phyloP scores from a whole-genome alignment of 2,329 filamentous ascomycete genomes.

The Alternaria arborescens region DNA sequence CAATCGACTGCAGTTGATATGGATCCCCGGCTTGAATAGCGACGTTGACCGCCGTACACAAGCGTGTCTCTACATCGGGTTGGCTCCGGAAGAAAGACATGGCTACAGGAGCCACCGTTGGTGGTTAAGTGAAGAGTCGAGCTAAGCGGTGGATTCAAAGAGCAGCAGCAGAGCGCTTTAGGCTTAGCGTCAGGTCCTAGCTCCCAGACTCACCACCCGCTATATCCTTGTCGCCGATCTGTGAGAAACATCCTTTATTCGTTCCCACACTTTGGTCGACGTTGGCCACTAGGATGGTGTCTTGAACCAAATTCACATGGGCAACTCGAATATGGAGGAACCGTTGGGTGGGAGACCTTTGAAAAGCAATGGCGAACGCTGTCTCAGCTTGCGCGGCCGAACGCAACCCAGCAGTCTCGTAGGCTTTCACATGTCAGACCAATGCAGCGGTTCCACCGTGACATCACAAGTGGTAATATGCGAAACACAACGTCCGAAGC shows the following conservation, averaged over 20 bases:
- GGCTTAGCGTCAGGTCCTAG: constrained; percentile 15
- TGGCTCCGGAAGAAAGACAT: constrained; percentile 36
- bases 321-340: background rate
- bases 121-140: constrained; percentile 19
- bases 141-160: constrained; percentile 12
- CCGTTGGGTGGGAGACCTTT: background rate
- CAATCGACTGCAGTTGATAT: constrained; percentile 36
- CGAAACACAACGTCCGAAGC: constrained; percentile 21
- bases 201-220: constrained; percentile 15
- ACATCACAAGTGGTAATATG: constrained; percentile 31
- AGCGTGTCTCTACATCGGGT: constrained; percentile 34
- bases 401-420: background rate
- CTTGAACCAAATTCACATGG: background rate
- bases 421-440: constrained; percentile 31
- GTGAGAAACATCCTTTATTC: background rate
- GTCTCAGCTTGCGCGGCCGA: background rate
- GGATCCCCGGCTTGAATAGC: constrained; percentile 37
- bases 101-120: constrained; percentile 15
- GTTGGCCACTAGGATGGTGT: background rate
- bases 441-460: constrained; percentile 23
- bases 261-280: background rate
- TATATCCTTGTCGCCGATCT: constrained; percentile 17
- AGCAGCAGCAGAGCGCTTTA: constrained; percentile 15
- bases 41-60: constrained; percentile 40
- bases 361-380: background rate